Conservation (phyloP, 2,329 filamentous ascomycete species). For the Colletotrichum siamense region DNA sequence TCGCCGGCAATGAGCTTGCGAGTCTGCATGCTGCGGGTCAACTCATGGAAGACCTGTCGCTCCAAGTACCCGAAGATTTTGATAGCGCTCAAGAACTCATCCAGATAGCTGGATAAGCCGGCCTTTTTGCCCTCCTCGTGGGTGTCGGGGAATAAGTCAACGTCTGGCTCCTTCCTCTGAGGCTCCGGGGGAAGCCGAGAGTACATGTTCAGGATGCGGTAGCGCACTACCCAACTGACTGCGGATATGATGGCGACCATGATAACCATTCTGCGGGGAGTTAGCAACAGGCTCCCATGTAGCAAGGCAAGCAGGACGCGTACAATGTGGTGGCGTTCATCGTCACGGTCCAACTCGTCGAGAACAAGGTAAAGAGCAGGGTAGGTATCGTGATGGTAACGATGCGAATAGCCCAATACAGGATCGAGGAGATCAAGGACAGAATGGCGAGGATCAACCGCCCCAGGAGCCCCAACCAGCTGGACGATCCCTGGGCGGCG, state of each 20-base stretch:
- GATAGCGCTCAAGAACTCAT: conserved; percentile 97
- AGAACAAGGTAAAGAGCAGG: conserved; percentile 87
- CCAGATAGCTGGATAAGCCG: conserved; percentile 92
- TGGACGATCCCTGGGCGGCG: conserved; percentile 44
- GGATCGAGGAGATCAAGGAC: conserved; percentile 60
- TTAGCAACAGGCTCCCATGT: conserved; percentile 21
- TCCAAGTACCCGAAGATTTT: conserved; percentile 99
- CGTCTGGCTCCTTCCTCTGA: conserved; percentile 92
- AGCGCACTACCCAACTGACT: conserved; percentile 91
- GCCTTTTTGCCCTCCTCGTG: conserved; percentile 90
- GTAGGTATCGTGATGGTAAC: conserved; percentile 88
- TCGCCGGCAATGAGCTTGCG: conserved; percentile 95
- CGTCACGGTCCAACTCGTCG: conserved; percentile 92
- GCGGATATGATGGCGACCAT: conserved; percentile 79
- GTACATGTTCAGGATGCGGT: conserved; percentile 97
- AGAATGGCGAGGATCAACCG: conserved; percentile 60
- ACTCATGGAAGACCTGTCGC: conserved; percentile 94
- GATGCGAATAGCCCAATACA: conserved; percentile 85
- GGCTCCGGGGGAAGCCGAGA: conserved; percentile 91
- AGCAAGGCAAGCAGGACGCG: conserved; percentile 30
- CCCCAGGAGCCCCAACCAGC: conserved; percentile 65
- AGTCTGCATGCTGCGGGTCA: conserved; percentile 98
- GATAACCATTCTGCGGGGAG: conserved; percentile 70
- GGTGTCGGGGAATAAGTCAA: conserved; percentile 93
- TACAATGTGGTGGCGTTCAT: conserved; percentile 98